phyloP scores from a whole-genome alignment of 257 asterid species.

The Solanum chiquidenum region DNA sequence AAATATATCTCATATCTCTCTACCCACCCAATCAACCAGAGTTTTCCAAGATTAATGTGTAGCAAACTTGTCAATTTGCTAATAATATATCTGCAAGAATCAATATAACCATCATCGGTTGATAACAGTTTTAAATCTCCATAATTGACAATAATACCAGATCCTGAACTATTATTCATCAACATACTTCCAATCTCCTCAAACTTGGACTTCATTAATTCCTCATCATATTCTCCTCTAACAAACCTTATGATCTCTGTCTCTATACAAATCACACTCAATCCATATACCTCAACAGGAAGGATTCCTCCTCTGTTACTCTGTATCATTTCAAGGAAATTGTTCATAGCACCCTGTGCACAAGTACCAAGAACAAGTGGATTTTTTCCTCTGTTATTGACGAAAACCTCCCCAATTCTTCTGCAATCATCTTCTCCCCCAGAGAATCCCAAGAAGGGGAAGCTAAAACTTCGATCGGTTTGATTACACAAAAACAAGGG shows the following conservation, averaged over 20 bases:
- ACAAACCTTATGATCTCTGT: conserved; percentile 43
- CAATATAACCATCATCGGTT: conserved; percentile 20
- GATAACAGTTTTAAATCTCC: conserved; percentile 50
- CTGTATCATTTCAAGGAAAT: conserved; percentile 43
- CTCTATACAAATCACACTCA: conserved; percentile 37
- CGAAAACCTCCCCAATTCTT: conserved; percentile 58
- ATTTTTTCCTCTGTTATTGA: conserved; percentile 37
- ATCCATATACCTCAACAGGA: conserved; percentile 40
- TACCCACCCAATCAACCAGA: conserved; percentile 68
- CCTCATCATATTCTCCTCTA: conserved; percentile 46
- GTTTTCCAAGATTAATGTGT: conserved; percentile 24
- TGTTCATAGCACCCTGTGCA: conserved; percentile 39
- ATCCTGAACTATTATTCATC: conserved; percentile 16
- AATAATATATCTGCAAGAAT: conserved; percentile 38
- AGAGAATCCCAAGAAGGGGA: conserved; percentile 61
- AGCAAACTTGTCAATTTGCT: conserved; percentile 29
- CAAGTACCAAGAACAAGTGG: conserved; percentile 68
- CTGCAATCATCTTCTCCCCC: conserved; percentile 48
- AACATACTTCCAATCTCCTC: conserved; percentile 33
- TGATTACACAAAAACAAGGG: conserved; percentile 64
- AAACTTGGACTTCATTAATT: conserved; percentile 31
- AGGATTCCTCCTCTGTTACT: conserved; percentile 16
- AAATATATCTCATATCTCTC: conserved; percentile 47
- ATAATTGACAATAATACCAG: conserved; percentile 42
- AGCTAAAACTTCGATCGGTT: conserved; percentile 30